Evolutionary conservation across 352 stramenopile species (phyloP).

Genomic region (Stramenopiles sp.): DNA sequence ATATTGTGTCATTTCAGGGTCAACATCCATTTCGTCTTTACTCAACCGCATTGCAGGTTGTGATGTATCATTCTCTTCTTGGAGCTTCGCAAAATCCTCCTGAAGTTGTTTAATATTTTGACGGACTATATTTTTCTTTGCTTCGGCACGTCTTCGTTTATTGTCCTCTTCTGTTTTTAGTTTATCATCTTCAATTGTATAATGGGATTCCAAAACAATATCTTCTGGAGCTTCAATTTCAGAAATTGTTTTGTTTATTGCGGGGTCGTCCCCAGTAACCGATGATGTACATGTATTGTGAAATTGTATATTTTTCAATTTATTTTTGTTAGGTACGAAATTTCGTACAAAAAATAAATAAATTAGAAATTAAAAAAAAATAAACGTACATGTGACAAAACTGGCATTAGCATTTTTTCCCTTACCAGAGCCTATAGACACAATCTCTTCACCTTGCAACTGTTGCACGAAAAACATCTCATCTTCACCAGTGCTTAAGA

Average conservation of each 20-base stretch:
- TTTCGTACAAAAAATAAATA: too few species aligned
- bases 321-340: too few species aligned
- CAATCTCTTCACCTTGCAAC: too few species aligned
- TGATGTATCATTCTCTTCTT: conserved; percentile 15
- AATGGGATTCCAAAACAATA: conserved; percentile 29
- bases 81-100: conserved; percentile 26
- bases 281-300: too few species aligned
- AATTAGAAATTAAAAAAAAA: too few species aligned
- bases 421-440: too few species aligned
- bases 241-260: not conserved
- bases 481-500: conserved; percentile 1
- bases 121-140: conserved; percentile 30
- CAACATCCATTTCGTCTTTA: conserved; percentile 36
- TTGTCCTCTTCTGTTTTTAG: conserved; percentile 44
- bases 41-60: conserved; percentile 19
- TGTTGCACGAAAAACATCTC: not conserved
- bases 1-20: conserved; percentile 27
- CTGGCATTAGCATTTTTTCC: too few species aligned
- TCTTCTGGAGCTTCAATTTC: conserved; percentile 17
- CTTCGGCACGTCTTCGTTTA: conserved; percentile 28
- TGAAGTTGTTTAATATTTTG: conserved; percentile 37
- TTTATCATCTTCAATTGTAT: conserved; percentile 58
- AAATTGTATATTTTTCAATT: too few species aligned
- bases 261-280: not conserved
- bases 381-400: too few species aligned